Base-by-base conservation (phyloP, 2,329 filamentous ascomycete genomes). In the Fusarium sp. region DNA sequence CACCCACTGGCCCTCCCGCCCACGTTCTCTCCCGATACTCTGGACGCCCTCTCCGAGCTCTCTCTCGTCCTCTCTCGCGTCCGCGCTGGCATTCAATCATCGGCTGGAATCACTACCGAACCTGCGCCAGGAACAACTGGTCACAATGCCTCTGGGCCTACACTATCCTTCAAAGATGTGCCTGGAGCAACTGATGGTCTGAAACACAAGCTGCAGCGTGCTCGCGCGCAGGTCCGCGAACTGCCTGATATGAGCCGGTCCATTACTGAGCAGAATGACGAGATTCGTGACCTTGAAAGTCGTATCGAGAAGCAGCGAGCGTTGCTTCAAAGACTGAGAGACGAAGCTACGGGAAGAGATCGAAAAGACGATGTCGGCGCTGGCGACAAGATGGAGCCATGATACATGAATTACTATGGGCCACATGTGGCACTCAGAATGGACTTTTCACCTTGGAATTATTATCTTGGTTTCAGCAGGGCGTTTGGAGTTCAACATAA, bases 41-140 rank as follows among this genome's bases (percentile, higher is more conserved):
- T 97, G 81, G 94, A 97, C 82, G 88, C 93, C 71, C 87, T 97
- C 53, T 93, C 94, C 25, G 89, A 94, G 74, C 88, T 97, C 53
- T 90, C 93, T 74, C 85, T 89, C 60, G 88, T 97, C 70, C 88
- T 97, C 63, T 84, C 88, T 69, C 91, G 92, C 49, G 86, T 97
- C 18, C 88, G 91, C 70, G 75, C 78, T 36, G 83, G 81, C 17
- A 79, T 82, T 71, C 71, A 81, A 74, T 76, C 80, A 43, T 78
- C 78, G 13, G 72, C 80, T 37, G 76, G 81, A 52, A 75, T 81
- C 47, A 78, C 79, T 42, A 76, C 77, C 8, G 80, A 78, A 47
- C 78, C 76, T 49, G 80, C 81, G 39, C 74, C 77, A 57, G 73
- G 72, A 36, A 79, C 71, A 70, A 79, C 70, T 71, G 69, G 74